Conservation (phyloP, 1,284 basidiomycete species). For the Omphalotus olearius region DNA sequence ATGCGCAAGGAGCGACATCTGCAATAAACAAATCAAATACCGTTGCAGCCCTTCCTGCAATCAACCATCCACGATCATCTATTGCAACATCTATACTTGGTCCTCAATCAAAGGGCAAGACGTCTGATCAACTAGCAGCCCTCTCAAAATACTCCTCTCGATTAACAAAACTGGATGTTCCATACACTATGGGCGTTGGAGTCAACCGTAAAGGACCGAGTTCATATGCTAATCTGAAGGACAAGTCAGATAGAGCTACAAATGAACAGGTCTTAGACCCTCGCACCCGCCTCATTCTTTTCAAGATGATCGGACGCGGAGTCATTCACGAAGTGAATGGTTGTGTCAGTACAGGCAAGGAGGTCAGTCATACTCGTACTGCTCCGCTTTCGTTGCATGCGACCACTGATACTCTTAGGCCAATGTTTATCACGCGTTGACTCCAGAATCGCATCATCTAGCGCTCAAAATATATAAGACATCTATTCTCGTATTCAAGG, state of each 20-base stretch:
- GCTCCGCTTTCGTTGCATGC: constrained; percentile 2
- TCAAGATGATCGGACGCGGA: constrained; percentile 90
- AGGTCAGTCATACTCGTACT: constrained; percentile 52
- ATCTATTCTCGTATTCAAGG: constrained; percentile 95
- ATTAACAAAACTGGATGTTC: constrained; percentile 66
- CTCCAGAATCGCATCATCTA: constrained; percentile 59
- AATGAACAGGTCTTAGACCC: constrained; percentile 94
- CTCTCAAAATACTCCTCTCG: constrained; percentile 69
- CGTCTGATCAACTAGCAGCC: constrained; percentile 63
- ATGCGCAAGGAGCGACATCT: constrained; percentile 51
- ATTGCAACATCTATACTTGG: constrained; percentile 16
- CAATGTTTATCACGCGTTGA: constrained; percentile 88
- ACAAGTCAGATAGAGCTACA: constrained; percentile 92
- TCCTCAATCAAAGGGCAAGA: constrained; percentile 43
- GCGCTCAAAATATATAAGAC: constrained; percentile 99
- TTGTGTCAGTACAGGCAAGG: constrained; percentile 94
- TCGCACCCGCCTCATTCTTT: constrained; percentile 84
- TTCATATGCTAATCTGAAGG: constrained; percentile 82
- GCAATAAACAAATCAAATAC: constrained; percentile 41
- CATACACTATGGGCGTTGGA: constrained; percentile 76
- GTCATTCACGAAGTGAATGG: constrained; percentile 87
- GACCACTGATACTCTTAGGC: constrained; percentile 47
- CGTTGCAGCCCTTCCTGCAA: constrained; percentile 64
- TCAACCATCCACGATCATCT: constrained; percentile 55
- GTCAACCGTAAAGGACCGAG: constrained; percentile 88